Percentiles rank a stretch among this genome's conserved stretches.
These are phyloP conservation scores for Debaryomyces nepalensis DNA, from an alignment of 1,139 yeast species.

Conservation along the genomic window DNA sequence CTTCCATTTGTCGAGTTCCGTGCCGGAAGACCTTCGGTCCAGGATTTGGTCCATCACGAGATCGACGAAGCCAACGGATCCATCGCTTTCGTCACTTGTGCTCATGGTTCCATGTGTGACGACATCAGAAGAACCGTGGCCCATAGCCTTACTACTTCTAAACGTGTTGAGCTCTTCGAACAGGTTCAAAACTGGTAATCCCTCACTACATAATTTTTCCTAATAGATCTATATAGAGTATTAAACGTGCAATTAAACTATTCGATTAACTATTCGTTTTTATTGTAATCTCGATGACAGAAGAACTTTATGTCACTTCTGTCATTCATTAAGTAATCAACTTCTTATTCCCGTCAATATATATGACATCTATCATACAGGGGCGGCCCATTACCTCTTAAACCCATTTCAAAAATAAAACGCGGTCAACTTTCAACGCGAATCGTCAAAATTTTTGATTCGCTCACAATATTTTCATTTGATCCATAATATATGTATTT, in stretches of 20 bases:
- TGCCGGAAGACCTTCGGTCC: constrained; percentile 49
- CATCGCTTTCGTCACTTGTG: constrained; percentile 45
- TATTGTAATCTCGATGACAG: not conserved
- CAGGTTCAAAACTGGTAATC: constrained; percentile 44
- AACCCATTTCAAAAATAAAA: constrained; percentile 3
- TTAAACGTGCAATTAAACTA: no score
- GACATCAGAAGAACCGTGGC: constrained; percentile 39
- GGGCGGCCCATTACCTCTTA: constrained; percentile 1
- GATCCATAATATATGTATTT: not conserved
- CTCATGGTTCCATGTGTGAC: constrained; percentile 47
- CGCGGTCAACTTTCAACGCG: constrained; percentile 4
- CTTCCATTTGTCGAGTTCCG: constrained; percentile 35
- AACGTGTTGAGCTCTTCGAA: constrained; percentile 47
- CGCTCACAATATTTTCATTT: not conserved
- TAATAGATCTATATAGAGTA: not conserved
- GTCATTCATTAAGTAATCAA: not conserved
- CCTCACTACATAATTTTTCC: not conserved
- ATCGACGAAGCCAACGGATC: constrained; percentile 36
- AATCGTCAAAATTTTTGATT: not conserved
- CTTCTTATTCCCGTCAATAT: not conserved
- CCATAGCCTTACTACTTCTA: constrained; percentile 31
- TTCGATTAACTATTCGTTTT: not conserved
- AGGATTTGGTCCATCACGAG: constrained; percentile 36
- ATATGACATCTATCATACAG: not conserved
- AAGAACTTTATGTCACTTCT: not conserved